Evolutionary conservation across 768 basidiomycete species (phyloP).

Genomic region (Serendipita indica): DNA sequence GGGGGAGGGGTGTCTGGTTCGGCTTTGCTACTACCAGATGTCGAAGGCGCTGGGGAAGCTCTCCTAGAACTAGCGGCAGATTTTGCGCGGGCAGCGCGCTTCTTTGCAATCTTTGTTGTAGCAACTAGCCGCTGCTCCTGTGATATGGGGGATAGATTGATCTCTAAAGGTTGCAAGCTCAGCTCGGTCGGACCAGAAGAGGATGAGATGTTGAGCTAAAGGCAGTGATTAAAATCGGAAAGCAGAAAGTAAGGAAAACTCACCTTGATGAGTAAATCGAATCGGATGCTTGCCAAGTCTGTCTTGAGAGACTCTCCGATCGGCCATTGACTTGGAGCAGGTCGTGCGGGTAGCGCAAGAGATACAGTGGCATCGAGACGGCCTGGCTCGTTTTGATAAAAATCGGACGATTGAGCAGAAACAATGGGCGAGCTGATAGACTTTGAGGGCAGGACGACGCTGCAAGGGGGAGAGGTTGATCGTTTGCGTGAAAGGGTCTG

Average conservation of each 20-base stretch:
- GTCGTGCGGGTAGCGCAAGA: constrained; percentile 1
- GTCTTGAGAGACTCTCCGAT: constrained; percentile 65
- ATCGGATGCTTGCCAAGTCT: constrained; percentile 47
- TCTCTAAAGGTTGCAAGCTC: not conserved
- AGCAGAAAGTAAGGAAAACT: constrained; percentile 11
- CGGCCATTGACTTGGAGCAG: constrained; percentile 48
- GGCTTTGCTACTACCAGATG: constrained; percentile 7
- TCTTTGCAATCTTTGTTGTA: not conserved
- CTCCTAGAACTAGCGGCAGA: not conserved
- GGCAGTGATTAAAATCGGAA: not conserved
- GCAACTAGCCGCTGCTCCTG: not conserved
- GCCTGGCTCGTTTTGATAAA: not conserved
- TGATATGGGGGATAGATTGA: not conserved
- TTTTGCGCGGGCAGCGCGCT: not conserved
- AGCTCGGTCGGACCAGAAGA: not conserved
- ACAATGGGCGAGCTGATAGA: constrained; percentile 63
- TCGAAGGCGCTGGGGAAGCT: not conserved
- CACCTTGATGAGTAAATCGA: constrained; percentile 59
- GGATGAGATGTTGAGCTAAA: not conserved
- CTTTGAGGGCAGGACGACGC: constrained; percentile 45
- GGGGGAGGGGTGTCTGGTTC: constrained; percentile 1
- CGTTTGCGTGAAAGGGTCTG: constrained; percentile 35
- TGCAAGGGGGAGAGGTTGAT: constrained; percentile 46
- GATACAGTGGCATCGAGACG: constrained; percentile 4
- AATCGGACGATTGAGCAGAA: constrained; percentile 33